Evolutionary conservation across 129 eudicot genomes (phyloP).

Genomic region (Tagetes patula): DNA sequence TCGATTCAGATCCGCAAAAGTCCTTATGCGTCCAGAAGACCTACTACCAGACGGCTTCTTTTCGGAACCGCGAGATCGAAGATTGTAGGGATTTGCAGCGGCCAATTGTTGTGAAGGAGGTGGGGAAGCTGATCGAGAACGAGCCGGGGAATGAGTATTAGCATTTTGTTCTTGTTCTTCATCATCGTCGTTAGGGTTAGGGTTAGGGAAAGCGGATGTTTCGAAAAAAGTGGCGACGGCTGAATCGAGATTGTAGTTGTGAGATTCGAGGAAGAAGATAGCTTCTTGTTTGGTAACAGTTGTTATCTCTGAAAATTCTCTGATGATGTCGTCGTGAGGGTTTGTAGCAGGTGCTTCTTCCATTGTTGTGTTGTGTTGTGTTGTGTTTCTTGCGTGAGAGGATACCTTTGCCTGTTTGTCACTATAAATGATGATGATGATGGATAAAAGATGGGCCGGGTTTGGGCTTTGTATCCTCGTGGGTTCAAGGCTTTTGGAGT

Average conservation of each 20-base stretch:
- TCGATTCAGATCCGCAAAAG: constrained; percentile 67
- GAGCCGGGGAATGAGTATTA: constrained; percentile 41
- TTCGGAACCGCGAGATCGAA: constrained; percentile 46
- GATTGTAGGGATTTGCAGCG: constrained; percentile 43
- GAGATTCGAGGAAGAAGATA: constrained; percentile 62
- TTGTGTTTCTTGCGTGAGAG: constrained; percentile 33
- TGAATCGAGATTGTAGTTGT: constrained; percentile 66
- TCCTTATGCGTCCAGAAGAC: constrained; percentile 46
- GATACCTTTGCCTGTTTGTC: background rate
- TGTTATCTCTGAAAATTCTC: constrained; percentile 51
- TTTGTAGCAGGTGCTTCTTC: constrained; percentile 38
- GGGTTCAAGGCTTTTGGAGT: too few species aligned
- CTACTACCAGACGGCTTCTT: constrained; percentile 48
- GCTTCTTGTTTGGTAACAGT: constrained; percentile 60
- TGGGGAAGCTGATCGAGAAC: constrained; percentile 71
- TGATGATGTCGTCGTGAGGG: constrained; percentile 30
- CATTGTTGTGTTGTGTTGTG: constrained; percentile 28
- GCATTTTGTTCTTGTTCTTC: too few species aligned
- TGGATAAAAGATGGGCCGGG: too few species aligned
- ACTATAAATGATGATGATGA: too few species aligned
- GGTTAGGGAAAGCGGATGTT: constrained; percentile 29
- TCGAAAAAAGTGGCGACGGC: constrained; percentile 78
- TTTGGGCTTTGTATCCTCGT: too few species aligned
- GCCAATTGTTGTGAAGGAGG: constrained; percentile 40
- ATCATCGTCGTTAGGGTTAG: background rate